Evolutionary conservation across 176 grass and related monocot species (phyloP), one percentile per base, ranked within the genome.

Genomic region (Oryza longistaminata): DNA sequence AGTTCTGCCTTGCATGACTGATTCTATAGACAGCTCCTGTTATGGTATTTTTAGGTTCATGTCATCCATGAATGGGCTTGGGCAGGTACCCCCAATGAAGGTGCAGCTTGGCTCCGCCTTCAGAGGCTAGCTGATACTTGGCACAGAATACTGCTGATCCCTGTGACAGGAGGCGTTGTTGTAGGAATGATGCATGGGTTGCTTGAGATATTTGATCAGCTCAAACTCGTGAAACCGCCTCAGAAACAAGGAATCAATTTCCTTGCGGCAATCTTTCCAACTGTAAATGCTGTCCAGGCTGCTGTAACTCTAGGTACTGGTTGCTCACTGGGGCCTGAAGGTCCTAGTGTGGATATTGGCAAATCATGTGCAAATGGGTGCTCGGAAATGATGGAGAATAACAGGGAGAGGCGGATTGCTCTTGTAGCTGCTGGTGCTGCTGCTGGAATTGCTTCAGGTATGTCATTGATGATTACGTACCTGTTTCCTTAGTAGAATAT

Each of bases 361-460:
- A 95, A 93, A 89, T 98, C 93, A 5, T 98, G 96, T 55, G 96
- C 96, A 62, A 93, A 90, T 78, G 96, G 90, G 55, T 98, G 96
- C 87, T 98, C 93, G 4, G 96, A 95, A 85, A 93, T 98, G 91
- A 95, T 98, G 93, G 96, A 98, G 80, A 95, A 91, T 86, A 95
- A 93, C 78, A 60, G 96, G 42, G 96, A 98, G 84, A 90, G 96
- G 44, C 88, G 91, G 83, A 95, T 95, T 84, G 96, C 96, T 53
- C 93, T 98, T 83, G 81, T 98, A 68, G 96, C 96, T 66, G 93
- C 96, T 75, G 93, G 96, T 70, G 96, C 96, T 61, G 96, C 96
- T 83, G 93, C 96, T 92, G 96, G 96, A 80, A 98, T 98, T 77
- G 93, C 96, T 87, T 98, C 95, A 82, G 95, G 95, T 98, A 92